Evolutionary conservation across 306 rosid species (phyloP), one percentile per base, ranked within the genome.

Genomic region (Acacia crassicarpa): DNA sequence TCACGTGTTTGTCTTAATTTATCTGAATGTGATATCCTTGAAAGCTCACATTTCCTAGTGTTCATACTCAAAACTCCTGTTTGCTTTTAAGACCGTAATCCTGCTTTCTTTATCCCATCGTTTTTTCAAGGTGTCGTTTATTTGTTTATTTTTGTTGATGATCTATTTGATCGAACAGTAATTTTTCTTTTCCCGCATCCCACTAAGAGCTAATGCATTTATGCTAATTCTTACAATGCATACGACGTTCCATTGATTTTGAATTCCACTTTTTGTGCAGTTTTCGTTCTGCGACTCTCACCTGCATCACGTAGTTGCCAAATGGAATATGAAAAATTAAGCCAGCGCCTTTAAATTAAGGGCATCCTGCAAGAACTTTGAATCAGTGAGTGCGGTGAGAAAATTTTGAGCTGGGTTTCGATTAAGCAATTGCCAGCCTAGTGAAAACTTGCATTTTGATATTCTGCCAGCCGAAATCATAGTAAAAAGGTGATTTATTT

Each of bases 351-450:
- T 72, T 72, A 53, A 67, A 54, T 70, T 46, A 19, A 33, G 72
- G 83, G 67, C 51, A 76, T 78, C 44, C 33, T 77, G 32, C 63
- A 58, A 71, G 80, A 74, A 79, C 59, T 54, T 76, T 76, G 75
- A 77, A 72, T 27, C 73, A 63, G 77, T 75, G 73, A 49, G 82
- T 82, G 84, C n/a, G 81, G 90, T 78, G 86, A 81, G 86, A 81
- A 56, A 74, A 67, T 70, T 32, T 68, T 75, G 9, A 30, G 59
- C 43, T 82, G 78, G n/a, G 48, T 76, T 35, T 82, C 46, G 25
- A 77, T 63, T 70, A 46, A 80, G 49, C 76, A 73, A 74, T 82
- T 77, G 58, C 22, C 66, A 82, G 45, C 44, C 30, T 23, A 80
- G 75, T 58, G 45, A 46, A n/a, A 67, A 62, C 22, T 80, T 6